phyloP scores from a whole-genome alignment of 352 stramenopile genomes.

The Globisporangium okanoganense region DNA sequence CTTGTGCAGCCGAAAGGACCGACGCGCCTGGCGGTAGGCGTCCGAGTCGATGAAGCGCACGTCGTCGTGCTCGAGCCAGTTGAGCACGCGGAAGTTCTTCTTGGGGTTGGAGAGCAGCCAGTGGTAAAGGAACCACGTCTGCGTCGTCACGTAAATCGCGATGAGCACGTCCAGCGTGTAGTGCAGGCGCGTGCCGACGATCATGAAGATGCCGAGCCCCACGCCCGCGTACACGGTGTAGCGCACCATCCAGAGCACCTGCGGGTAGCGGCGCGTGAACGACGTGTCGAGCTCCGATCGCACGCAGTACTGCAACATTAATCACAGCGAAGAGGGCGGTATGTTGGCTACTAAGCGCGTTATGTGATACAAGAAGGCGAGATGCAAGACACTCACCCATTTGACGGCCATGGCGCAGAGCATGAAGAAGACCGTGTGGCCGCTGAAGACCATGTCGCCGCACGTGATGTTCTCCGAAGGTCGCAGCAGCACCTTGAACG shows the following conservation, averaged over 20 bases:
- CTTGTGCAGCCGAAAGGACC: slow-evolving; percentile 30
- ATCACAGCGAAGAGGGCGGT: slow-evolving; percentile 2
- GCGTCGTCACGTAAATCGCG: slow-evolving; percentile 75
- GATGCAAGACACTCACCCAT: slow-evolving; percentile 32
- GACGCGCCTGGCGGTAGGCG: slow-evolving; percentile 68
- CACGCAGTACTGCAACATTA: slow-evolving; percentile 55
- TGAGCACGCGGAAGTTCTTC: slow-evolving; percentile 57
- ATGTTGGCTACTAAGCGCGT: neutral
- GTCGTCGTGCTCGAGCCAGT: slow-evolving; percentile 77
- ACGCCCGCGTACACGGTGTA: slow-evolving; percentile 67
- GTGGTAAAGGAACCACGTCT: slow-evolving; percentile 83
- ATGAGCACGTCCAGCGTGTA: slow-evolving; percentile 86
- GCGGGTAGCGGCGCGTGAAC: slow-evolving; percentile 67
- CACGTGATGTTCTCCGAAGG: slow-evolving; percentile 87
- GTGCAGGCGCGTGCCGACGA: slow-evolving; percentile 76
- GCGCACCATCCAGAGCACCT: slow-evolving; percentile 71
- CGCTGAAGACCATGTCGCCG: slow-evolving; percentile 88
- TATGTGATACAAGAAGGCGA: neutral
- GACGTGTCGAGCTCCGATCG: slow-evolving; percentile 74
- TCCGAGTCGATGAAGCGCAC: slow-evolving; percentile 75
- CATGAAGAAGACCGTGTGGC: slow-evolving; percentile 83
- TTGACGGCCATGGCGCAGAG: slow-evolving; percentile 78
- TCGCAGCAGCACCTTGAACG: slow-evolving; percentile 78
- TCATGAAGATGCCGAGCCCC: slow-evolving; percentile 64
- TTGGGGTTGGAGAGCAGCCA: slow-evolving; percentile 63